These are phyloP conservation scores for Euphrasia confusa DNA, from an alignment of 257 asterid genomes.

Conservation along the genomic window DNA sequence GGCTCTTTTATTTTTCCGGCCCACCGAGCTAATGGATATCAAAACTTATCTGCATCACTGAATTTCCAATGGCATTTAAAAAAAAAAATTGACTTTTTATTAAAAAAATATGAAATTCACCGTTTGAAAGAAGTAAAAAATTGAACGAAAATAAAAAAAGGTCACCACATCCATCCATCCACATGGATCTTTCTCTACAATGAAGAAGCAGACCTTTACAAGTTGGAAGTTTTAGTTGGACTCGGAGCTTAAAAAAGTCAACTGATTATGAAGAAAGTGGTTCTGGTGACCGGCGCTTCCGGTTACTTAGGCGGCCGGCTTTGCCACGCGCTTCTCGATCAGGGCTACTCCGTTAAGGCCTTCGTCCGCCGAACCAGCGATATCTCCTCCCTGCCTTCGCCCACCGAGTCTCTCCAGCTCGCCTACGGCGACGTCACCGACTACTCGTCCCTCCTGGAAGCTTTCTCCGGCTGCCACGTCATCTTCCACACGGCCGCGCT, in stretches of 20 bases:
- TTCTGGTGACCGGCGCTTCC: slow-evolving; percentile 89
- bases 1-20: too few relatives aligned
- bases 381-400: slow-evolving; percentile 51
- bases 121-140: too few relatives aligned
- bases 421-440: slow-evolving; percentile 87
- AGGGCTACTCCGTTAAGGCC: slow-evolving; percentile 72
- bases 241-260: neutral
- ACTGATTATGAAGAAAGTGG: slow-evolving; percentile 45
- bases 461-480: slow-evolving; percentile 70
- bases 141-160: too few relatives aligned
- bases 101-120: too few relatives aligned
- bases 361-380: slow-evolving; percentile 87
- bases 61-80: too few relatives aligned
- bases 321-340: slow-evolving; percentile 58
- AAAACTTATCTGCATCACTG: too few relatives aligned
- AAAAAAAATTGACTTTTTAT: too few relatives aligned
- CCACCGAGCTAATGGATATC: too few relatives aligned
- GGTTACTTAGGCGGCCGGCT: slow-evolving; percentile 92
- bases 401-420: slow-evolving; percentile 42
- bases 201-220: too few relatives aligned
- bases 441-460: slow-evolving; percentile 60
- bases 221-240: too few relatives aligned
- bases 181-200: too few relatives aligned
- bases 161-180: too few relatives aligned
- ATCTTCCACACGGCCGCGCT: slow-evolving; percentile 88